phyloP scores from a whole-genome alignment of 1,284 basidiomycete species.

The Ustilago cynodontis region DNA sequence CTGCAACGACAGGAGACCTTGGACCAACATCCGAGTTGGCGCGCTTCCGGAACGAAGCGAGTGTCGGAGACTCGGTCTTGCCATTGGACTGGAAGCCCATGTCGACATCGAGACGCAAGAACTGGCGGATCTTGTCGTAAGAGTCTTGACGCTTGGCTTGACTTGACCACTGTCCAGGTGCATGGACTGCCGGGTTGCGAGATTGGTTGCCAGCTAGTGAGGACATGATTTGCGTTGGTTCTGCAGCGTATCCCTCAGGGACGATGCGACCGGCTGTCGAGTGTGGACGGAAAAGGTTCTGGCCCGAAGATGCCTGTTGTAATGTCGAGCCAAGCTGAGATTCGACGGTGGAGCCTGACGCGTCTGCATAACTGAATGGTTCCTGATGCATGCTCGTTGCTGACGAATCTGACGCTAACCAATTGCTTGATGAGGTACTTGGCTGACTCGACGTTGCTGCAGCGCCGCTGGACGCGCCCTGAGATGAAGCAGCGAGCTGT shows the following conservation, averaged over 20 bases:
- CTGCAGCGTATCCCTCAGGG: constrained; percentile 31
- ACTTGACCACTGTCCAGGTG: constrained; percentile 49
- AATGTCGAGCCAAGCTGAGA: constrained; percentile 9
- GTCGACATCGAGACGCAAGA: constrained; percentile 57
- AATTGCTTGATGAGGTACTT: constrained; percentile 10
- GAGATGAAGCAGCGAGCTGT: constrained; percentile 36
- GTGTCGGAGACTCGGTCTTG: constrained; percentile 51
- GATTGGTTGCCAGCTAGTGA: constrained; percentile 28
- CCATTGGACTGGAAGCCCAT: constrained; percentile 54
- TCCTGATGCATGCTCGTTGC: constrained; percentile 18
- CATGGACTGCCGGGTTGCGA: constrained; percentile 20
- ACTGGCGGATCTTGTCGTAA: constrained; percentile 60
- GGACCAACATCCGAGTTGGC: constrained; percentile 58
- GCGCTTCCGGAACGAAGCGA: constrained; percentile 48
- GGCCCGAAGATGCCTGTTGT: constrained; percentile 7
- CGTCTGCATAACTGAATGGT: constrained; percentile 32
- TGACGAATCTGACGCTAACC: constrained; percentile 19
- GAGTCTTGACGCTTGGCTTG: constrained; percentile 59
- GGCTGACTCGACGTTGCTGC: constrained; percentile 9
- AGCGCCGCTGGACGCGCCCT: constrained; percentile 3
- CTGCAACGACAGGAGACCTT: constrained; percentile 42
- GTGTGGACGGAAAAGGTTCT: constrained; percentile 27
- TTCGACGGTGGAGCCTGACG: constrained; percentile 7
- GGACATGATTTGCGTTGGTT: constrained; percentile 39
- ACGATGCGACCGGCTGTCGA: constrained; percentile 34